Evolutionary conservation across 192 early-diverging fungal genomes (phyloP), one percentile per base, ranked within the genome.

Genomic region (Gamsiella multidivaricata): DNA sequence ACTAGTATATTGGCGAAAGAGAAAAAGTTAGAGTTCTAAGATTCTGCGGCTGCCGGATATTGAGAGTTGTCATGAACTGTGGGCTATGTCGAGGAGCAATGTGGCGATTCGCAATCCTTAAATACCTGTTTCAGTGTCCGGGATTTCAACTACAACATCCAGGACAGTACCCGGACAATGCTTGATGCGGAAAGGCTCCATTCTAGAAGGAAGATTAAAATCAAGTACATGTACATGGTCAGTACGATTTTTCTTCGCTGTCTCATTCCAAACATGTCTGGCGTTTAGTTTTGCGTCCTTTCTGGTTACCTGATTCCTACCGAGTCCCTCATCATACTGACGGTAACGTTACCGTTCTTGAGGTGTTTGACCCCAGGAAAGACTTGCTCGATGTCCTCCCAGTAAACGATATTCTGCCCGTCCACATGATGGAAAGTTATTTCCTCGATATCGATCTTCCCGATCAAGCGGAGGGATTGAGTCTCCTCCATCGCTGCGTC

Each of bases 401-500:
- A 66, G 31, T 46, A 36, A 47, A 66, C 42, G 53, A 56, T 5
- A 23, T 36, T 56, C 42, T 55, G n/a, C 15, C 64, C 64, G 14
- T 46, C 54, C 33, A 55, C 43, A 14, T 56, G 37, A 3, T 46
- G 0, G 31, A 56, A 5, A 15, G 52, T 4, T 29, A 66, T 55
- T 22, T 10, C 18, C 32, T 43, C 31, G 42, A 23, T 66, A 0
- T 55, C 42, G 5, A 22, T 47, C 1, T n/a, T n/a, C n/a, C 20
- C 53, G 32, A 22, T 49, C 31, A 66, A 25, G 22, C 54, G 64
- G 47, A 56, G 56, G 20, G 61, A 62, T 52, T 51, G 61, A 51
- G 61, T 51, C 47, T 62, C 47, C 29, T 62, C 61, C 61, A 62
- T 62, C n/a, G n/a, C n/a, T 34, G n/a, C n/a, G n/a, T n/a, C n/a